Evolutionary conservation across 2,329 filamentous ascomycete species (phyloP).

Genomic region (Cyanodermella asteris): DNA sequence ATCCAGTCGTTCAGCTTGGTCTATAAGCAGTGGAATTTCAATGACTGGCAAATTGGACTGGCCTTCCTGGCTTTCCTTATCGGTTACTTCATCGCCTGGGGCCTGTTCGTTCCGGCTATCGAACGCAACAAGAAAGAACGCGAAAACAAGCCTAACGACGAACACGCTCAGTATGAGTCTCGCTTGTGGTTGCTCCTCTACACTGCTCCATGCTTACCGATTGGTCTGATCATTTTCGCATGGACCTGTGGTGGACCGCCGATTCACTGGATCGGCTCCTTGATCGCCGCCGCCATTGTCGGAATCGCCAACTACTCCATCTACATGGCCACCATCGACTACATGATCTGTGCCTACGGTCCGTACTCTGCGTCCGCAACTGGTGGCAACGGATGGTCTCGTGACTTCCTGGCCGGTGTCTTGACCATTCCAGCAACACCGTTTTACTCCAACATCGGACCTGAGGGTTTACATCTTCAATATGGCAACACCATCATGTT

Average conservation of each 20-base stretch:
- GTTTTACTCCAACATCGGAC: constrained; percentile 24
- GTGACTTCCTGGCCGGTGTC: constrained; percentile 42
- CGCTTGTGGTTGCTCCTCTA: constrained; percentile 39
- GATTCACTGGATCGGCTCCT: constrained; percentile 38
- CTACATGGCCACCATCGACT: constrained; percentile 46
- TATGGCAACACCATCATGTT: constrained; percentile 43
- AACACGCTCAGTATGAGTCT: constrained; percentile 41
- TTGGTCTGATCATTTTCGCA: constrained; percentile 41
- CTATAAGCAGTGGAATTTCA: constrained; percentile 37
- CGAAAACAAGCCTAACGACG: constrained; percentile 23
- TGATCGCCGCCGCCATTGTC: constrained; percentile 37
- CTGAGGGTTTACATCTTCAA: constrained; percentile 31
- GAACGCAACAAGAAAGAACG: constrained; percentile 24
- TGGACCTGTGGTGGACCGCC: constrained; percentile 35
- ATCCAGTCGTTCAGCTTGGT: constrained; percentile 39
- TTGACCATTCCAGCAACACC: constrained; percentile 39
- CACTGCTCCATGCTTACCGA: constrained; percentile 34
- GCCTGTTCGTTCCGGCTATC: constrained; percentile 34
- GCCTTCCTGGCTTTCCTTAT: constrained; percentile 34
- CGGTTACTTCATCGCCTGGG: constrained; percentile 38
- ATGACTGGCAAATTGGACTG: constrained; percentile 24
- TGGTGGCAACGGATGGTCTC: constrained; percentile 43
- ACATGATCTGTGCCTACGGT: constrained; percentile 46
- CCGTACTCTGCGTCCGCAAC: constrained; percentile 44
- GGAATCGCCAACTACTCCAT: constrained; percentile 39